phyloP scores from a whole-genome alignment of 768 basidiomycete species.

The Thelephora ganbajun region DNA sequence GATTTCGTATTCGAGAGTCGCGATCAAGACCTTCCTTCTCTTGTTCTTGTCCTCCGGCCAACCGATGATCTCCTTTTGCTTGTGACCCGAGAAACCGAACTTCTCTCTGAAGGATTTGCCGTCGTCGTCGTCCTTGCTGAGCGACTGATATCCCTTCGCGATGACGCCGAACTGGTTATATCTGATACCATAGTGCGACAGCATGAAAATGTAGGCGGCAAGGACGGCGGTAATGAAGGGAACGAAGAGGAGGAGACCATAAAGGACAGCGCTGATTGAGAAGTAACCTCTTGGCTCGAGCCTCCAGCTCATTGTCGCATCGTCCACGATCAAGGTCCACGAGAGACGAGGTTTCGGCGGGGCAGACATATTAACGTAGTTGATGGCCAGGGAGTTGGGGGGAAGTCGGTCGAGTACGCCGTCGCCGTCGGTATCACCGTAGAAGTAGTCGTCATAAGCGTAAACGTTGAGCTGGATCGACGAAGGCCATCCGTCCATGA shows the following conservation, averaged over 20 bases:
- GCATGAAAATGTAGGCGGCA: conserved; percentile 82
- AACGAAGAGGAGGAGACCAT: conserved; percentile 65
- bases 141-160: conserved; percentile 49
- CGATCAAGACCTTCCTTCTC: conserved; percentile 80
- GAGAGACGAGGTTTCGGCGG: conserved; percentile 81
- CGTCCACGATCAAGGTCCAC: conserved; percentile 76
- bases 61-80: conserved; percentile 67
- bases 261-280: conserved; percentile 75
- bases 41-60: conserved; percentile 93
- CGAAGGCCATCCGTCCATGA: conserved; percentile 86
- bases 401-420: conserved; percentile 84
- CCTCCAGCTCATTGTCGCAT: conserved; percentile 62
- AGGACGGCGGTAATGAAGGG: conserved; percentile 79
- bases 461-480: conserved; percentile 85
- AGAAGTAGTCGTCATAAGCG: conserved; percentile 85
- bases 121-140: conserved; percentile 58
- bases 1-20: conserved; percentile 92
- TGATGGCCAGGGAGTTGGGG: conserved; percentile 73
- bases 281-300: conserved; percentile 74
- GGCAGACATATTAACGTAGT: conserved; percentile 84
- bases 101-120: conserved; percentile 49
- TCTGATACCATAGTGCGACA: conserved; percentile 91
- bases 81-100: conserved; percentile 38
- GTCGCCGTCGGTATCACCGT: conserved; percentile 81
- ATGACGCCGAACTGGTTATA: conserved; percentile 87